Base-by-base conservation (phyloP, 148 eudicot genomes). In the Vaccinium vitisidaea region DNA sequence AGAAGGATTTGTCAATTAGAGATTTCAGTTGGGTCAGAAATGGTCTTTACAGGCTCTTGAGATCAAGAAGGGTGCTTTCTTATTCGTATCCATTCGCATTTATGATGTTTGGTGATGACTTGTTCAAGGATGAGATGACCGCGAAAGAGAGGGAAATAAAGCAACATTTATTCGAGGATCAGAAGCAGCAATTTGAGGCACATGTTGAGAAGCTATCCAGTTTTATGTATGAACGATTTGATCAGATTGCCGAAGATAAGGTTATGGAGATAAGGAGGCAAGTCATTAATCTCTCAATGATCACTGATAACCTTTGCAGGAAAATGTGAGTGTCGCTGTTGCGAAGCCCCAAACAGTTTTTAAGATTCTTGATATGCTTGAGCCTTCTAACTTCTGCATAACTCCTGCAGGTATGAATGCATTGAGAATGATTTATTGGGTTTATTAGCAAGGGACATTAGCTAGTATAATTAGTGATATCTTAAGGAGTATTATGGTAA, bases 111-210 rank as follows among this genome's bases (percentile, higher is more conserved):
- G 94, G 94, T 32, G 92, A 90, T 58, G 92, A 91, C 36, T 75
- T 94, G 48, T 92, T 94, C 85, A 89, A 87, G 84, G 89, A 84
- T 80, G 94, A 91, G 81, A 90, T 94, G 94, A 92, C 88, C 25
- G 78, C 84, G 16, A 82, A 88, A 80, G 91, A 88, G 50, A 85
- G 86, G 50, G 89, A 88, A 82, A 89, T 91, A 58, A 94, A 94
- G 70, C 89, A 92, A 85, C 84, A 91, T 82, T 85, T 94, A 81
- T 94, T 92, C 55, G 95, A 94, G 88, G 94, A 92, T 82, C 95
- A 92, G 86, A 95, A 94, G 82, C 95, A 94, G 87, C 98, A 94
- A 84, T 91, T 93, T 18, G 95, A 94, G 89, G 86, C 84, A 73
- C 90, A 93, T 86, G 92, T 94, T 82, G 98, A 94, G 90, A 92